Evolutionary conservation across 2,329 filamentous ascomycete genomes (phyloP).

Genomic region (Biscogniauxia mediterranea): DNA sequence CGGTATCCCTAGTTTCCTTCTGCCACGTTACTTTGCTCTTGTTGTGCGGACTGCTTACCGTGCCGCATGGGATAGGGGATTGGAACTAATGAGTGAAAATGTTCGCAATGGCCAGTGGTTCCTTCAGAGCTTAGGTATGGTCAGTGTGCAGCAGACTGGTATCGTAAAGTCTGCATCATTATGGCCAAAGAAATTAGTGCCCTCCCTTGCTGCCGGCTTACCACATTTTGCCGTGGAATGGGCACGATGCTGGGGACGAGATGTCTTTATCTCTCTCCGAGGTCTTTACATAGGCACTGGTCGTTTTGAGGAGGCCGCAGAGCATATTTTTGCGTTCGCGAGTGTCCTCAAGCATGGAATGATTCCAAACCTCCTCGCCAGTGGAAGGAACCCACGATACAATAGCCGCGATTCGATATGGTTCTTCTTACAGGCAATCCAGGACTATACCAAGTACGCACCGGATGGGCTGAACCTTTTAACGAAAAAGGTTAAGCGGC

Average conservation of each 20-base stretch:
- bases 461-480: conserved; percentile 75
- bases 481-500: conserved; percentile 72
- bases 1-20: conserved; percentile 79
- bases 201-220: conserved; percentile 85
- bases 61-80: conserved; percentile 73
- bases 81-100: conserved; percentile 76
- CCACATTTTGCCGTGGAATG: conserved; percentile 93
- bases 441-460: conserved; percentile 83
- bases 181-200: conserved; percentile 80
- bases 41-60: conserved; percentile 85
- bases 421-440: conserved; percentile 96
- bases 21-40: conserved; percentile 91
- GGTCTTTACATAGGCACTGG: conserved; percentile 90
- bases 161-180: conserved; percentile 87
- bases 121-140: conserved; percentile 82
- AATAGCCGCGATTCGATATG: conserved; percentile 95
- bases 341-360: conserved; percentile 97
- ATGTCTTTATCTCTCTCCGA: conserved; percentile 93
- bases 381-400: conserved; percentile 83
- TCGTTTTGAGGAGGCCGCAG: conserved; percentile 81
- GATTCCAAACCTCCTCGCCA: conserved; percentile 91
- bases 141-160: conserved; percentile 88
- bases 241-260: conserved; percentile 95
- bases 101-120: conserved; percentile 84
- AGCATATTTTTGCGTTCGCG: conserved; percentile 92